Conservation (phyloP, 2,329 filamentous ascomycete genomes). For the Epichloe uncinata region DNA sequence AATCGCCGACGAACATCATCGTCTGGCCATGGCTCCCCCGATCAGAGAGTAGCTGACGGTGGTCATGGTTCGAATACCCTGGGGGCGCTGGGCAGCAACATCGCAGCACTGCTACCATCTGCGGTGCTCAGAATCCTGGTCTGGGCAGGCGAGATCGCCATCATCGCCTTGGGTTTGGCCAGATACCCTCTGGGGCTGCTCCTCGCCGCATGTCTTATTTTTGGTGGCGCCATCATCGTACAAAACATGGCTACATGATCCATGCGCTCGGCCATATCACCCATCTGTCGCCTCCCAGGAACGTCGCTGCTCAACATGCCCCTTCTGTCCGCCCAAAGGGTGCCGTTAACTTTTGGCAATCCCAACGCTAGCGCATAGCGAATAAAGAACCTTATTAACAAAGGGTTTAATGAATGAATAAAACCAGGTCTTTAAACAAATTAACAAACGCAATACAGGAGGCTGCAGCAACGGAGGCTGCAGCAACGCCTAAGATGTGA, state of each 20-base stretch:
- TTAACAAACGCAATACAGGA: no score
- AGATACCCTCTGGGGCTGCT: slow-evolving; percentile 51
- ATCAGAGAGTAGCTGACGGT: slow-evolving; percentile 8
- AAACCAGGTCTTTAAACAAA: no score
- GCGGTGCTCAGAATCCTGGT: slow-evolving; percentile 25
- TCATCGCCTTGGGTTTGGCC: slow-evolving; percentile 44
- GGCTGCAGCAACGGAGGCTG: no score
- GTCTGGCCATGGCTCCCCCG: slow-evolving; percentile 7
- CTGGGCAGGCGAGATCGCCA: slow-evolving; percentile 43
- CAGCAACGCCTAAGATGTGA: no score
- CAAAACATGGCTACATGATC: slow-evolving; percentile 50
- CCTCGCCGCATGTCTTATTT: slow-evolving; percentile 46
- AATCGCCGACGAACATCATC: slow-evolving; percentile 6
- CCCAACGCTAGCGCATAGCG: no score
- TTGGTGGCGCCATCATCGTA: slow-evolving; percentile 44
- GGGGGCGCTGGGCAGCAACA: slow-evolving; percentile 15
- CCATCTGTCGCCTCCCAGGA: slow-evolving; percentile 58
- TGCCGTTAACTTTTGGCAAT: no score
- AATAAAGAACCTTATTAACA: no score
- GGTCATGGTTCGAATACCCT: slow-evolving; percentile 2
- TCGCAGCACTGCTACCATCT: slow-evolving; percentile 23
- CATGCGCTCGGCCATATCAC: slow-evolving; percentile 48
- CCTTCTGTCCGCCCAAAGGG: no score
- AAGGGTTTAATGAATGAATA: no score
- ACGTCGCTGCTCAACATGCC: no score